Evolutionary conservation across 164 flowering plant species (phyloP).

Genomic region (Nelumbo lutea): DNA sequence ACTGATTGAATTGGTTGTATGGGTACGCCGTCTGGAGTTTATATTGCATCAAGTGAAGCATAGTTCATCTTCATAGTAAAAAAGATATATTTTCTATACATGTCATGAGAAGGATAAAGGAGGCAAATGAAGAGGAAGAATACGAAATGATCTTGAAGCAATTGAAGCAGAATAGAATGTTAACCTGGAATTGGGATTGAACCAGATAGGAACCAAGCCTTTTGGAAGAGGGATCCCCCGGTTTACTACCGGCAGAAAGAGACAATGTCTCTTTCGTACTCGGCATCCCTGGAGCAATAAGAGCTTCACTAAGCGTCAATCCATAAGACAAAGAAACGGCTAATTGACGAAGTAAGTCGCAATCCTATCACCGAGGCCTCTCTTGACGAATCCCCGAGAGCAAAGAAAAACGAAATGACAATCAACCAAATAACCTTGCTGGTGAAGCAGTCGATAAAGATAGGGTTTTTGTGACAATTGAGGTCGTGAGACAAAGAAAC

Average conservation of each 20-base stretch:
- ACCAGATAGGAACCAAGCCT: slow-evolving; percentile 80
- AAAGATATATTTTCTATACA: too few relatives aligned
- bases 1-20: too few relatives aligned
- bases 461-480: slow-evolving; percentile 62
- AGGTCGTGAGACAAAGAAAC: slow-evolving; percentile 59
- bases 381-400: slow-evolving; percentile 92
- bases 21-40: too few relatives aligned
- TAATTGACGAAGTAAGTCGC: slow-evolving; percentile 89
- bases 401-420: slow-evolving; percentile 91
- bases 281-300: slow-evolving; percentile 97
- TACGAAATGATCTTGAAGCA: too few relatives aligned
- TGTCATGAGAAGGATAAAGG: too few relatives aligned
- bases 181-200: slow-evolving; percentile 84
- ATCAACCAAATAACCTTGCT: slow-evolving; percentile 92
- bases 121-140: too few relatives aligned
- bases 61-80: too few relatives aligned
- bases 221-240: slow-evolving; percentile 51
- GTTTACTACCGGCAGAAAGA: slow-evolving; percentile 73
- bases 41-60: too few relatives aligned
- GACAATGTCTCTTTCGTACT: slow-evolving; percentile 82
- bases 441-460: slow-evolving; percentile 66
- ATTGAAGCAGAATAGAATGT: background rate
- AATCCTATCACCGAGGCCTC: slow-evolving; percentile 82
- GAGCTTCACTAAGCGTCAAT: slow-evolving; percentile 73
- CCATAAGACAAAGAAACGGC: slow-evolving; percentile 87